Evolutionary conservation across 768 basidiomycete genomes (phyloP).

Genomic region (Nevesoporus exiguus): DNA sequence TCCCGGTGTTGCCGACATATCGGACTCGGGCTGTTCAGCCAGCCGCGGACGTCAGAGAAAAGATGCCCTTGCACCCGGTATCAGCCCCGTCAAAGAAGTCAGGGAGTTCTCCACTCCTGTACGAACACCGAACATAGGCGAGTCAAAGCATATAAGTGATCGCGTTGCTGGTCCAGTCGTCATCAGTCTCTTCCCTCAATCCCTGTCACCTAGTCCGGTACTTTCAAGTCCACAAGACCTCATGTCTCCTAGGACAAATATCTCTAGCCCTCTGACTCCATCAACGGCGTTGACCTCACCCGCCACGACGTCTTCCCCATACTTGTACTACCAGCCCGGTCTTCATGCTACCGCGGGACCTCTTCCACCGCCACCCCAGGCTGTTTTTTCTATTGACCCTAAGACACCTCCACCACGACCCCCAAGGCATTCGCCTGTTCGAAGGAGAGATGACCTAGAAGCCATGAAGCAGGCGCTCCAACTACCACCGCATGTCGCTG

Average conservation of each 20-base stretch:
- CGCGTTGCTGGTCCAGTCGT: slow-evolving; percentile 65
- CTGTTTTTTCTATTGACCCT: slow-evolving; percentile 46
- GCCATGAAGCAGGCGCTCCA: slow-evolving; percentile 58
- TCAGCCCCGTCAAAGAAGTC: slow-evolving; percentile 29
- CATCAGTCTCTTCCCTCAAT: slow-evolving; percentile 42
- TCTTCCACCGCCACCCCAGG: slow-evolving; percentile 65
- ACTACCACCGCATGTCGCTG: slow-evolving; percentile 52
- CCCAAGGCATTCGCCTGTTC: slow-evolving; percentile 57
- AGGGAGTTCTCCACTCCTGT: slow-evolving; percentile 29
- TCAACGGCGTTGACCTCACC: slow-evolving; percentile 30
- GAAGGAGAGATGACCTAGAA: slow-evolving; percentile 48
- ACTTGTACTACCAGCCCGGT: slow-evolving; percentile 62
- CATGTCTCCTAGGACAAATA: slow-evolving; percentile 25
- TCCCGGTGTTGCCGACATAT: slow-evolving; percentile 30
- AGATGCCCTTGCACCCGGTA: slow-evolving; percentile 33
- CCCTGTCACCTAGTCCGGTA: slow-evolving; percentile 27
- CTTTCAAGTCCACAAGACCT: slow-evolving; percentile 28
- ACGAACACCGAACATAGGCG: slow-evolving; percentile 60
- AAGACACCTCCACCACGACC: slow-evolving; percentile 53
- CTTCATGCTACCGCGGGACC: slow-evolving; percentile 71
- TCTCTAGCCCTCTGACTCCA: slow-evolving; percentile 24
- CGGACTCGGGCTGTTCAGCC: slow-evolving; percentile 31
- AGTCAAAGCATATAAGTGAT: slow-evolving; percentile 53
- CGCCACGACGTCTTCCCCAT: slow-evolving; percentile 35
- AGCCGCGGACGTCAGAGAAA: slow-evolving; percentile 29